Percentiles rank a stretch among this genome's conserved stretches.
These are phyloP conservation scores for Suillus paluster DNA, from an alignment of 768 basidiomycete species.

Conservation along the genomic window DNA sequence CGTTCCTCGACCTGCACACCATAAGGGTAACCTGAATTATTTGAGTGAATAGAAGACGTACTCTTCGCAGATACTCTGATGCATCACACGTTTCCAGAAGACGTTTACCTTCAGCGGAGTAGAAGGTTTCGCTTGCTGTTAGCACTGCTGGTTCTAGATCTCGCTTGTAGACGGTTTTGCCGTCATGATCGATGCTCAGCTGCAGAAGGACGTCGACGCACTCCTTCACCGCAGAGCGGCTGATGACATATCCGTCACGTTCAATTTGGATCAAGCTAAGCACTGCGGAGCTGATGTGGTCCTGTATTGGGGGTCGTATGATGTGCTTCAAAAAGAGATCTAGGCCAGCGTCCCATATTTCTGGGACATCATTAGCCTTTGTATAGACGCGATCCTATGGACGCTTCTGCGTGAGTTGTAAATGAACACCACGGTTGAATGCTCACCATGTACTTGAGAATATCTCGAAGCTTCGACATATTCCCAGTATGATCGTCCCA, in stretches of 20 bases:
- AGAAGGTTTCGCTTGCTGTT: constrained; percentile 78
- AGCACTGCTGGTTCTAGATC: constrained; percentile 87
- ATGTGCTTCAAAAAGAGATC: constrained; percentile 84
- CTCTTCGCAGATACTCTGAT: constrained; percentile 78
- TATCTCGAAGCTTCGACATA: constrained; percentile 86
- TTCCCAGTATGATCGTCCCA: constrained; percentile 95
- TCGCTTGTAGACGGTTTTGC: constrained; percentile 72
- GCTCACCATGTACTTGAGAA: constrained; percentile 94
- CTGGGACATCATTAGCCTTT: constrained; percentile 70
- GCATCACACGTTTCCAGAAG: constrained; percentile 79
- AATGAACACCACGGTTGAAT: constrained; percentile 5
- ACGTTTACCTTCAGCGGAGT: constrained; percentile 70
- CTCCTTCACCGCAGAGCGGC: constrained; percentile 88
- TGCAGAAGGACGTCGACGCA: constrained; percentile 85
- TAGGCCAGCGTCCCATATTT: constrained; percentile 82
- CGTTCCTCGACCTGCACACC: constrained; percentile 72
- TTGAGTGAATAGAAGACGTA: constrained; percentile 32
- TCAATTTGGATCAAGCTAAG: constrained; percentile 89
- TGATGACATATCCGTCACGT: constrained; percentile 88
- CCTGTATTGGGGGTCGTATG: constrained; percentile 79
- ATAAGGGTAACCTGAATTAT: constrained; percentile 14
- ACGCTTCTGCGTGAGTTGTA: constrained; percentile 16
- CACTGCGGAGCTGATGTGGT: constrained; percentile 81
- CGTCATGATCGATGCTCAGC: constrained; percentile 55
- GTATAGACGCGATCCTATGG: constrained; percentile 90